Evolutionary conservation across 2,329 filamentous ascomycete genomes (phyloP), one percentile per base, ranked within the genome.

Genomic region (Talaromyces marneffei): DNA sequence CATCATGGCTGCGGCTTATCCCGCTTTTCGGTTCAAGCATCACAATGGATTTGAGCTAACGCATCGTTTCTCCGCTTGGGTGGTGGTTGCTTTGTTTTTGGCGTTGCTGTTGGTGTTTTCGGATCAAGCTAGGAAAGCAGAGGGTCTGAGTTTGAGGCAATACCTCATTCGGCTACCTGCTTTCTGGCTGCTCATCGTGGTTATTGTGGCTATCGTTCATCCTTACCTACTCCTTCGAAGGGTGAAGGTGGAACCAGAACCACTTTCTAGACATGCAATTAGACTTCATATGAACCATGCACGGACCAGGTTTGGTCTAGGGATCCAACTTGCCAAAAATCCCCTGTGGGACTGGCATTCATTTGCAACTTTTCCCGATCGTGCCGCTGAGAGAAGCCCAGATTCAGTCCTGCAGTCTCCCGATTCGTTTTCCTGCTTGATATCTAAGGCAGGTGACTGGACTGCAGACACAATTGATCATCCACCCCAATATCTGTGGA

Each of bases 361-460:
- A 0, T 92, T 92, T 69, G 89, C 89, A 46, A 87, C 87, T 1
- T 89, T 92, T 63, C 85, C 88, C 1, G 81, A 85, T 23, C 29
- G 20, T 25, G 35, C 56, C 5, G 40, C 48, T 4, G 55, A 79
- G 39, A 77, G 77, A 58, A 86, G 84, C 14, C 12, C 10, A 20
- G 10, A 33, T 3, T 42, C 18, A 39, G 23, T 7, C n/a, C n/a
- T 40, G 14, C 40, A 58, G 44, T 25, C 35, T 20, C 31, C 18
- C 25, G 25, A 16, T 20, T 55, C 60, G 8, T 90, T 87, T 75
- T 90, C 87, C 0, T 78, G 89, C 31, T 77, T 92, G 31, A 80
- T 92, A 29, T 90, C 87, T 59, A 87, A 87, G 65, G 88, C 87
- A 3, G 89, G 89, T 23, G 88, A 92, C 75, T 92, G 89, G 88